Evolutionary conservation across 2,329 filamentous ascomycete genomes (phyloP), one percentile per base, ranked within the genome.

Genomic region (Colletotrichum ledebouriae): DNA sequence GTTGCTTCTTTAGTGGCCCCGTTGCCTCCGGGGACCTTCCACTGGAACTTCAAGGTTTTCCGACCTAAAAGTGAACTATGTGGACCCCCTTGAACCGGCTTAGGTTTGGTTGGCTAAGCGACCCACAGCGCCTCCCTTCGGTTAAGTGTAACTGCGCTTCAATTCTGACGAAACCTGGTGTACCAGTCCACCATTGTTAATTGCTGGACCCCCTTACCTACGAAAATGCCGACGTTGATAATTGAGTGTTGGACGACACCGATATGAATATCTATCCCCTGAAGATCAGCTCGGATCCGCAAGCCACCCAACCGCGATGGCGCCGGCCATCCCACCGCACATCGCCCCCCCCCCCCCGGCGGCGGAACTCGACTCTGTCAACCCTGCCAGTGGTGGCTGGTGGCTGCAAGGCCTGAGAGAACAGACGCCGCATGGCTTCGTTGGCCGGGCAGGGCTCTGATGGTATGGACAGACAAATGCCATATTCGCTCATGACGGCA

Each of bases 91-190:
- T 49, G 25, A 53, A 17, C 41, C 39, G 41, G 22, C 49, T 47
- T 65, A 55, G 61, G 22, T 55, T 47, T 65, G 61, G 61, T 68
- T 68, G 65, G 65, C 65, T 50, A 39, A 60, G 65, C 34, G 65
- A 68, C 65, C 11, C 20, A 11, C 13, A 17, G n/a, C 58, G 58
- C 58, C 22, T 55, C 6, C 62, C 20, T 55, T 17, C 56, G 5
- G 25, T 29, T 6, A 67, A 33, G 44, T 63, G 60, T 41, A 53
- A 59, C 47, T 59, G 61, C 65, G 53, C 53, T 46, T 15, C 47
- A 60, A 55, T 63, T 63, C 37, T 33, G 41, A 22, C 49, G 34
- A 56, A 58, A 50, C 42, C 39, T 15, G 17, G 20, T 7, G 12
- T 37, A 13, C 15, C 22, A 29, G 29, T 0, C 13, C 25, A 34